Conservation (phyloP, 257 asterid species). For the Solanum ossicruentum region DNA sequence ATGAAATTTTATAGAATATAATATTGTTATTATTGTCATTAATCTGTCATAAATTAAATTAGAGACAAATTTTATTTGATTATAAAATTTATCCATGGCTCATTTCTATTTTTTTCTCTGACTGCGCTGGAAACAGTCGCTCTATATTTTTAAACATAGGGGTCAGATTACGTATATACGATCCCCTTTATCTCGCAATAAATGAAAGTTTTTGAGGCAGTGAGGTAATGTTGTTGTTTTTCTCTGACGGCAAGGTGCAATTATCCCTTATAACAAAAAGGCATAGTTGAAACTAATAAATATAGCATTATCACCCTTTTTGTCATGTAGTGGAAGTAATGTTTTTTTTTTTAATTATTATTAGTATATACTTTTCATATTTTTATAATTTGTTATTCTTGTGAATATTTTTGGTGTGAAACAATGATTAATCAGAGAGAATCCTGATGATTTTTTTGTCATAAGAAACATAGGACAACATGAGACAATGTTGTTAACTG, state of each 20-base stretch:
- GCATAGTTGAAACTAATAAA: not conserved
- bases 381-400: not conserved
- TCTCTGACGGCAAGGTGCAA: not conserved
- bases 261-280: not conserved
- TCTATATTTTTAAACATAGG: too few species aligned
- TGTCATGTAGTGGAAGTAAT: not conserved
- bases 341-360: not conserved
- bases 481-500: not conserved
- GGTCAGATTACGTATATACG: too few species aligned
- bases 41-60: not conserved
- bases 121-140: too few species aligned
- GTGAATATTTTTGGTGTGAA: not conserved
- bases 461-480: not conserved
- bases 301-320: not conserved
- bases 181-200: too few species aligned
- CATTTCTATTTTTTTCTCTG: too few species aligned
- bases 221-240: too few species aligned
- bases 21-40: too few species aligned
- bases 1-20: too few species aligned
- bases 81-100: not conserved
- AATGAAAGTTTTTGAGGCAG: too few species aligned
- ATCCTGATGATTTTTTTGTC: not conserved
- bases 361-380: not conserved
- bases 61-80: not conserved
- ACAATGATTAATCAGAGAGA: not conserved